Base-by-base conservation (phyloP, 768 basidiomycete genomes). In the Mycena belliarum region DNA sequence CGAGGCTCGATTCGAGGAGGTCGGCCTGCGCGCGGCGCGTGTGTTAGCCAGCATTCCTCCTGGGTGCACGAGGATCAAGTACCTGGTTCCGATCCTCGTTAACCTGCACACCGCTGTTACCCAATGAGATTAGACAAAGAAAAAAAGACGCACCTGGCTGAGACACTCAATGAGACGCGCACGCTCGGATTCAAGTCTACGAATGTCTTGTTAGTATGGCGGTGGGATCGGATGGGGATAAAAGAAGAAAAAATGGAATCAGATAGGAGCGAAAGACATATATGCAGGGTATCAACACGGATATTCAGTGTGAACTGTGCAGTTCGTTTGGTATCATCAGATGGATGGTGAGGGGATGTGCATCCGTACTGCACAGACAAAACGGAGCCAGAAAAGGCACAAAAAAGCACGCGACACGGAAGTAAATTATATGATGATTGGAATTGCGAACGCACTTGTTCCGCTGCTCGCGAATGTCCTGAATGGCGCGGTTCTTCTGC, bases 191-290 rank as follows among this genome's bases (percentile, higher is more conserved):
- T 91, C 89, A 26, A 92, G 78, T 69, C 89, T 90, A 64, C 6
- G 2, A 33, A 44, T 24, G 20, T n/a, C n/a, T n/a, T n/a, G 45
- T 48, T 14, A 26, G 43, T 20, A 43, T n/a, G 24, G 2, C 26
- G 12, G 24, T 23, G 18, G 18, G 24, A 24, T 25, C 10, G 42
- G 23, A 43, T 23, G 24, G 37, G 21, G 12, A 40, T 18, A 41
- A 41, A 41, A 21, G 21, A 21, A 12, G 20, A 41, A 41, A 21
- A 15, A 7, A 24, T 24, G 6, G 42, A 25, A 23, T 95, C 94
- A 95, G 93, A 95, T 95, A 95, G 93, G 93, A 95, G 94, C 93
- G 94, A 95, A 95, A 95, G 94, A 96, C 93, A 73, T 78, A 84
- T 88, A 91, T 92, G 87, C 65, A 80, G 83, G 76, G 75, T 87